A percentile compares a stretch with the other conserved stretches of the same genome.
Evolutionary conservation across 768 basidiomycete species (phyloP).

Genomic region (Xanthoconium stramineum): DNA sequence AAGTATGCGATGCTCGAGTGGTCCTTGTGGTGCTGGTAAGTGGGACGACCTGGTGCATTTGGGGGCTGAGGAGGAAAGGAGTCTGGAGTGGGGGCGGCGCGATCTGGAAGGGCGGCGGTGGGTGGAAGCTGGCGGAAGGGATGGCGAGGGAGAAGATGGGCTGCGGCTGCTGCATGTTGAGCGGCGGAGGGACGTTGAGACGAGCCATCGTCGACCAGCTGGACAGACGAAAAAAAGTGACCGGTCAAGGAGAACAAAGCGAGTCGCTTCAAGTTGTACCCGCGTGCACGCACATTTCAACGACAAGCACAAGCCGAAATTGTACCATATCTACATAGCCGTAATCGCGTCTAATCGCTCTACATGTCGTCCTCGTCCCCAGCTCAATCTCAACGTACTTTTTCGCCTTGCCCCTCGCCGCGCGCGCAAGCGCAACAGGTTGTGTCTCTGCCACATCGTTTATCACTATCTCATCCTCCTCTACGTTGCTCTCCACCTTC

Average conservation of each 20-base stretch:
- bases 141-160: constrained; percentile 63
- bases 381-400: constrained; percentile 60
- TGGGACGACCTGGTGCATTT: constrained; percentile 49
- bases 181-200: constrained; percentile 53
- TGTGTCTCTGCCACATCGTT: constrained; percentile 45
- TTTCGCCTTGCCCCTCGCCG: constrained; percentile 49
- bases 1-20: constrained; percentile 62
- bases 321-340: not conserved
- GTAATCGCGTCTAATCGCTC: constrained; percentile 23
- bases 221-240: not conserved
- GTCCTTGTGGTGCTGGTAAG: constrained; percentile 48
- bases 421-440: constrained; percentile 42
- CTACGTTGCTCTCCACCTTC: constrained; percentile 40
- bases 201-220: constrained; percentile 32
- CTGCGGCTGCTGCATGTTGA: constrained; percentile 58
- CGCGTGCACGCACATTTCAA: not conserved
- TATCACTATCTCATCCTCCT: constrained; percentile 31
- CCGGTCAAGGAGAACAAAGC: not conserved
- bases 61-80: constrained; percentile 53
- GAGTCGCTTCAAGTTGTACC: not conserved
- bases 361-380: constrained; percentile 49
- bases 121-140: constrained; percentile 44
- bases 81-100: constrained; percentile 54
- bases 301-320: not conserved
- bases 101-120: constrained; percentile 46